A percentile compares a stretch with the other conserved stretches of the same genome.
Conservation (phyloP, 495 filamentous ascomycete genomes). For the Cercophora newfieldiana region DNA sequence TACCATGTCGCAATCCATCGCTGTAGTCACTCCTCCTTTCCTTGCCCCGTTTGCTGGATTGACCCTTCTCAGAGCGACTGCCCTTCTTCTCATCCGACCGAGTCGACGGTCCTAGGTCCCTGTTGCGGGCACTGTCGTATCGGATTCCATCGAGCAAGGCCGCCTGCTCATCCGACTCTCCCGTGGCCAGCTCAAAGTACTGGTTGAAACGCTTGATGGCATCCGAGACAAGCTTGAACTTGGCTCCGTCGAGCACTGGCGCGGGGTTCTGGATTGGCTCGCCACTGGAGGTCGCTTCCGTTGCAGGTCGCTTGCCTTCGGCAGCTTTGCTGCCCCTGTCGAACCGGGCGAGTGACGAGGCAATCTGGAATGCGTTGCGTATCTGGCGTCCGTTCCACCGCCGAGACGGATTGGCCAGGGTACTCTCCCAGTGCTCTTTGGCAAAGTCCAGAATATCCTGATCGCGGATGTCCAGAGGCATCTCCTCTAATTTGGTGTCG, state of each 20-base stretch:
- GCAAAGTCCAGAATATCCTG: constrained; percentile 58
- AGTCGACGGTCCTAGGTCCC: neutral
- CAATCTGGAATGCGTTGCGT: constrained; percentile 60
- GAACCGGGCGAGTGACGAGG: constrained; percentile 60
- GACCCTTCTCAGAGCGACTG: neutral
- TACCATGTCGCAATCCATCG: neutral
- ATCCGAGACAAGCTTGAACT: constrained; percentile 9
- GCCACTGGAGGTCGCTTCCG: neutral
- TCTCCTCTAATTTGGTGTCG: constrained; percentile 22
- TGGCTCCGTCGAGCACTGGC: neutral
- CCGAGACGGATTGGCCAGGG: constrained; percentile 8
- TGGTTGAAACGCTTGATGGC: constrained; percentile 8
- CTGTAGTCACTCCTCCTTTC: neutral
- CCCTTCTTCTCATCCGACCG: neutral
- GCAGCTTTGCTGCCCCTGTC: constrained; percentile 28
- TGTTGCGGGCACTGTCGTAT: constrained; percentile 3
- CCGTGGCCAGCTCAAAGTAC: constrained; percentile 5
- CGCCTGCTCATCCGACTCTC: neutral
- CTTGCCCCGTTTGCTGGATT: neutral
- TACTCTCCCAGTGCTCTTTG: constrained; percentile 56
- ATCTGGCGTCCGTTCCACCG: constrained; percentile 60
- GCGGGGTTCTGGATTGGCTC: neutral
- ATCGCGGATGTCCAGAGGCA: constrained; percentile 29
- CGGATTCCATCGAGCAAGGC: constrained; percentile 5
- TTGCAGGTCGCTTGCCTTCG: neutral